Evolutionary conservation across 2,329 filamentous ascomycete species (phyloP).

Genomic region (Tolypocladium endophyticum): DNA sequence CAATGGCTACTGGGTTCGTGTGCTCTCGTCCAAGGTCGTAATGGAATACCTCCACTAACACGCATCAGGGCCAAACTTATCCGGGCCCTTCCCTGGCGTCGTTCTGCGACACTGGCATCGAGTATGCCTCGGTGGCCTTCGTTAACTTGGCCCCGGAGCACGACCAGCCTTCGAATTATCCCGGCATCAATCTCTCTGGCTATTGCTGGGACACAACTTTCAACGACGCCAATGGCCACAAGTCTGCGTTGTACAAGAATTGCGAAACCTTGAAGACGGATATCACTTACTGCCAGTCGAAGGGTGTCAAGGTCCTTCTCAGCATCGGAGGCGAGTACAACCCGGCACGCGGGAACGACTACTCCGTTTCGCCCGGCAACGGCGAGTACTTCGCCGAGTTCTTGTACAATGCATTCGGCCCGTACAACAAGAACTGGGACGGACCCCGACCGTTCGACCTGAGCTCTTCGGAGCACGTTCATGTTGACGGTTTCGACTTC

Average conservation of each 20-base stretch:
- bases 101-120: constrained; percentile 25
- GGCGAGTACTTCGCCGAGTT: constrained; percentile 26
- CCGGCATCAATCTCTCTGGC: constrained; percentile 27
- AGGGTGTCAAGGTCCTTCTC: constrained; percentile 31
- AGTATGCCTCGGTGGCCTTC: constrained; percentile 27
- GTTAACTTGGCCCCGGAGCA: constrained; percentile 27
- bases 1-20: constrained; percentile 30
- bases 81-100: constrained; percentile 16
- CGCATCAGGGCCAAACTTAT: constrained; percentile 22
- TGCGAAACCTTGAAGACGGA: constrained; percentile 26
- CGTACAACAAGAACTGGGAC: constrained; percentile 16
- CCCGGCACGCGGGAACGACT: constrained; percentile 15
- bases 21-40: neutral
- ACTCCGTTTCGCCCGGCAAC: constrained; percentile 19
- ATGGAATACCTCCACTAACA: neutral
- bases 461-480: constrained; percentile 11
- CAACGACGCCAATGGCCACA: constrained; percentile 9
- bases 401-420: constrained; percentile 27
- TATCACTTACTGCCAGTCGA: constrained; percentile 28
- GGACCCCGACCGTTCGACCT: constrained; percentile 29
- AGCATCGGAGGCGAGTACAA: constrained; percentile 27
- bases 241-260: constrained; percentile 21
- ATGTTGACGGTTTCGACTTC: constrained; percentile 32
- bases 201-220: constrained; percentile 22
- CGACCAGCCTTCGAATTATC: constrained; percentile 17